Evolutionary conservation across 164 flowering plant species (phyloP).

Genomic region (Stephania yunnanensis): DNA sequence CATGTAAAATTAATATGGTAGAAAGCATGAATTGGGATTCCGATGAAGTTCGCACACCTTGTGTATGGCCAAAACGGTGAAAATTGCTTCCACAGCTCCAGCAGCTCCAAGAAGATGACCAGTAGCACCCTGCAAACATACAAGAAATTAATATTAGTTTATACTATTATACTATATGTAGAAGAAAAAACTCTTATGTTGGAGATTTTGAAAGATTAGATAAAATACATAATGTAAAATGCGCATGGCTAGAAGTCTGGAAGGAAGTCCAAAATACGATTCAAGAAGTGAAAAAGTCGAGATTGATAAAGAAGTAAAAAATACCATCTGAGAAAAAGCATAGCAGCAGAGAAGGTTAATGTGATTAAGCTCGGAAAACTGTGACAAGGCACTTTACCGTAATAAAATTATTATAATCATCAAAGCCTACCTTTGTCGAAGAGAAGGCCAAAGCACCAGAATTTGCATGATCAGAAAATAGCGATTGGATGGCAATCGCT

Average conservation of each 20-base stretch:
- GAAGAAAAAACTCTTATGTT: neutral
- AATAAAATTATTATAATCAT: neutral
- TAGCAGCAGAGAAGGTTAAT: neutral
- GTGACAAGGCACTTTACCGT: neutral
- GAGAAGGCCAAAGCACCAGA: constrained; percentile 83
- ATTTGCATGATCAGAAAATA: constrained; percentile 64
- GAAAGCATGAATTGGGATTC: neutral
- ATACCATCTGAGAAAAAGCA: neutral
- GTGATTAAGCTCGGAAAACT: neutral
- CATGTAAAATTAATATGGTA: neutral
- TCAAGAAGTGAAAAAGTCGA: neutral
- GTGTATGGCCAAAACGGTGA: constrained; percentile 67
- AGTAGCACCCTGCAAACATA: constrained; percentile 64
- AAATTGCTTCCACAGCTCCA: constrained; percentile 96
- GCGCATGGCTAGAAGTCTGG: neutral
- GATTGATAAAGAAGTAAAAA: neutral
- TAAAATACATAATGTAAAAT: neutral
- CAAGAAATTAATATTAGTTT: neutral
- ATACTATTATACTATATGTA: neutral
- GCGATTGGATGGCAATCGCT: constrained; percentile 75
- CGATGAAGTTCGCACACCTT: constrained; percentile 39
- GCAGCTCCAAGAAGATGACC: constrained; percentile 99
- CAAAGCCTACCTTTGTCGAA: constrained; percentile 75
- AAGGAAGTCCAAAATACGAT: neutral
- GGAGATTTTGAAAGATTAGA: neutral